Conservation (phyloP, 148 eudicot genomes). For the Rhododendron mucronatum region DNA sequence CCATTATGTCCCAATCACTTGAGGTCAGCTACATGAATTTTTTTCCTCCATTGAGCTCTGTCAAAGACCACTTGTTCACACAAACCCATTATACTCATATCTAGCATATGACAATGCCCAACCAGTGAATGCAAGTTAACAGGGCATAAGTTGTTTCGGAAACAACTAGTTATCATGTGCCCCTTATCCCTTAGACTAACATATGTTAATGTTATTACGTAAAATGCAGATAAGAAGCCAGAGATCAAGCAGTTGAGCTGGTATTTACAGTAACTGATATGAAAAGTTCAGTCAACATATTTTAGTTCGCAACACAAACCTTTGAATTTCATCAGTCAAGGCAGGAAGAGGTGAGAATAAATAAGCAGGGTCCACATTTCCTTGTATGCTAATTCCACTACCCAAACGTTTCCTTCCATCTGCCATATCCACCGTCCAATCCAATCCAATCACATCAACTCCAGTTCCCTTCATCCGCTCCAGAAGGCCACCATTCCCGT, state of each 20-base stretch:
- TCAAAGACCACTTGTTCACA: too few species aligned
- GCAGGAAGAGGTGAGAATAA: constrained; percentile 85
- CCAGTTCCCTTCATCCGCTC: constrained; percentile 92
- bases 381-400: constrained; percentile 66
- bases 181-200: background rate
- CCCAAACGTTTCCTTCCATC: constrained; percentile 92
- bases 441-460: constrained; percentile 91
- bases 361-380: constrained; percentile 89
- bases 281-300: background rate
- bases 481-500: constrained; percentile 91
- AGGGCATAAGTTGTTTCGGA: background rate
- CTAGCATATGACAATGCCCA: background rate
- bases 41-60: too few species aligned
- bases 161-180: background rate
- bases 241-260: background rate
- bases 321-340: constrained; percentile 75
- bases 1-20: too few species aligned
- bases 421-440: constrained; percentile 98
- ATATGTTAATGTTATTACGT: background rate
- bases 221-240: background rate
- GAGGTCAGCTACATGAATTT: too few species aligned
- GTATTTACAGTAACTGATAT: background rate
- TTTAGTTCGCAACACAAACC: constrained; percentile 39
- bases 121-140: background rate
- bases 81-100: too few species aligned